Evolutionary conservation across 306 rosid species (phyloP), one percentile per base, ranked within the genome.

Genomic region (Citrullus mucosospermus): DNA sequence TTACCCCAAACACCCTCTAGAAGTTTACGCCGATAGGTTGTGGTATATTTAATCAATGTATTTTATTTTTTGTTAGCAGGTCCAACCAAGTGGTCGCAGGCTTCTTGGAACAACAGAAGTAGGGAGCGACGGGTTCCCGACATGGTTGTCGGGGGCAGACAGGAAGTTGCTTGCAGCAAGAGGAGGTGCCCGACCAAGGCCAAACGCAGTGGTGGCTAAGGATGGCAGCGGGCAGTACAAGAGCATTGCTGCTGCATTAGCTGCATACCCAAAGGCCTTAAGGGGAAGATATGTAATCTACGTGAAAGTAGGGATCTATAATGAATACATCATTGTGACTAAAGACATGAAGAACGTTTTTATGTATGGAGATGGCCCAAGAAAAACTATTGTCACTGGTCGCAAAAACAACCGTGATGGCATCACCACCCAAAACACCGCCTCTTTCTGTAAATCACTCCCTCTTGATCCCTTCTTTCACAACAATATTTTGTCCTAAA

Each of bases 281-380:
- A 9, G 1, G 0, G 92, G 91, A 0, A 82, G 96, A 76, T 88
- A 82, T n/a, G 14, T 84, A 44, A 90, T 92, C 81, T 81, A 90
- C 25, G 87, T 92, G 39, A 92, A 92, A 88, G 85, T 87, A 0
- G 97, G 97, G 20, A 38, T 87, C 14, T 92, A 92, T 72, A 18
- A 83, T 0, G 97, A 90, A 81, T 77, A 79, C 66, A 55, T 90
- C 82, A 85, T n/a, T 0, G 66, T 90, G 12, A 78, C 81, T 2
- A 84, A 85, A 16, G 0, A 3, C 0, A 69, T 74, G 11, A 53
- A 0, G 2, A 89, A 92, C 44, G 15, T 90, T 8, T 78, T 81
- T 58, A 85, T 92, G 81, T 92, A 82, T 11, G 97, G 97, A 3
- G 97, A 92, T 81, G 97, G 97, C 32, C 86, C 93, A 5, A 18